Evolutionary conservation across 2,329 filamentous ascomycete species (phyloP), one percentile per base, ranked within the genome.

Genomic region (Aspergillus ochraceus): DNA sequence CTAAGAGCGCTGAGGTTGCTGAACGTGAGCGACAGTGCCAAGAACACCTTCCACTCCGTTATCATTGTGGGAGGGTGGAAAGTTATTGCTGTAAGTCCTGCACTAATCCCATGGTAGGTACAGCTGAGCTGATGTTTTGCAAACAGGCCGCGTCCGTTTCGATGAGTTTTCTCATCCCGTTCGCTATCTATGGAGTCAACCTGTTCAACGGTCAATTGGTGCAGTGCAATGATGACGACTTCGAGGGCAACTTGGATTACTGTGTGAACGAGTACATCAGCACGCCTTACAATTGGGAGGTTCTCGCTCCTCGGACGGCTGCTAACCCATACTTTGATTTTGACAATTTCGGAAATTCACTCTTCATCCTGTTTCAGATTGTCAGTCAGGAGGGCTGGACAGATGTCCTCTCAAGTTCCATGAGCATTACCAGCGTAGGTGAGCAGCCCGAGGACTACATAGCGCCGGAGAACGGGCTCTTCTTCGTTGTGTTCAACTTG

Each of bases 341-440:
- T 71, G 95, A 99, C 75, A 90, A 96, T 71, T 99, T 99, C 70
- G 91, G 90, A n/a, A 86, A 91, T 56, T 90, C 94, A 0, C 83
- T 99, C 36, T 98, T 98, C 79, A 96, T 96, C 62, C 90, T 99
- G 60, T 99, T 97, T 79, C 93, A 98, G 75, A 97, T 99, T 76
- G 94, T 98, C 47, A 98, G 94, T 55, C 95, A 99, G 76, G 96
- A 99, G 81, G 95, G 95, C 36, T 99, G 96, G 95, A 88, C 88
- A 11, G 92, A 97, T 73, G 92, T 97, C n/a, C 91, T 95, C 72
- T 93, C 90, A 80, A 85, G 86, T 36, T 89, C 88, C 1, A 90
- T 96, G 79, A 86, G 87, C 32, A 95, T 98, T 65, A 93, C 88
- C 1, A 92, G 90, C 2, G 80, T 81, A 32, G 90, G 88, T 60